A percentile compares a stretch with the other conserved stretches of the same genome.
Conservation (phyloP, 2,329 filamentous ascomycete genomes). For the Fusarium mangiferae region DNA sequence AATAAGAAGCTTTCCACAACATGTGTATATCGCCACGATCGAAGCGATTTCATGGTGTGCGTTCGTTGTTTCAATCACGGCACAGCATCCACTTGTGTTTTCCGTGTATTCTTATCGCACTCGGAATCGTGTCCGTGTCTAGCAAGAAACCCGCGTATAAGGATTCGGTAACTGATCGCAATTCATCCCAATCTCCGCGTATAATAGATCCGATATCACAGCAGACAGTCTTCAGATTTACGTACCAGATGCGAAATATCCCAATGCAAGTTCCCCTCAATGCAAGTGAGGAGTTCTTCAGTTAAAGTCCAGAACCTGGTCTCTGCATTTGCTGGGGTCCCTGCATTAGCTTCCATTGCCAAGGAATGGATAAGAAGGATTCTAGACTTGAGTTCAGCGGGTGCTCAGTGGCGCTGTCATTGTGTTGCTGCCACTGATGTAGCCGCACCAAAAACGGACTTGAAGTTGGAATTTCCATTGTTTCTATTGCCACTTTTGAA, state of each 20-base stretch:
- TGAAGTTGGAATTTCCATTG: background rate
- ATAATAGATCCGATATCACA: slow-evolving; percentile 11
- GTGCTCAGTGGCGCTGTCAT: slow-evolving; percentile 17
- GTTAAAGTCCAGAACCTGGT: slow-evolving; percentile 25
- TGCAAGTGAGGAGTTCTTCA: background rate
- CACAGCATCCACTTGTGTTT: slow-evolving; percentile 22
- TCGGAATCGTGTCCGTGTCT: slow-evolving; percentile 26
- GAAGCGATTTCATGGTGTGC: background rate
- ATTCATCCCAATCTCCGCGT: slow-evolving; percentile 17
- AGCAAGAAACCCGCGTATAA: slow-evolving; percentile 17
- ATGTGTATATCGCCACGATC: background rate
- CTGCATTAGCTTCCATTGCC: slow-evolving; percentile 30
- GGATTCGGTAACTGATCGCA: background rate
- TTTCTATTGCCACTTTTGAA: slow-evolving; percentile 4
- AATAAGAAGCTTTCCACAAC: background rate
- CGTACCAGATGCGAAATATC: slow-evolving; percentile 4
- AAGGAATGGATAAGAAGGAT: slow-evolving; percentile 17
- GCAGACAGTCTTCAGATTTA: background rate
- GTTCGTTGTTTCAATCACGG: slow-evolving; percentile 13
- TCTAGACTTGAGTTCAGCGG: slow-evolving; percentile 24
- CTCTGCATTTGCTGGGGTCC: slow-evolving; percentile 27
- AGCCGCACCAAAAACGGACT: background rate
- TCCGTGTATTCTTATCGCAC: slow-evolving; percentile 11
- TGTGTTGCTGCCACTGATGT: background rate
- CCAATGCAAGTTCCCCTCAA: background rate